A percentile compares a stretch with the other conserved stretches of the same genome.
Evolutionary conservation across 2,329 filamentous ascomycete species (phyloP).

Genomic region (Fusarium succisae): DNA sequence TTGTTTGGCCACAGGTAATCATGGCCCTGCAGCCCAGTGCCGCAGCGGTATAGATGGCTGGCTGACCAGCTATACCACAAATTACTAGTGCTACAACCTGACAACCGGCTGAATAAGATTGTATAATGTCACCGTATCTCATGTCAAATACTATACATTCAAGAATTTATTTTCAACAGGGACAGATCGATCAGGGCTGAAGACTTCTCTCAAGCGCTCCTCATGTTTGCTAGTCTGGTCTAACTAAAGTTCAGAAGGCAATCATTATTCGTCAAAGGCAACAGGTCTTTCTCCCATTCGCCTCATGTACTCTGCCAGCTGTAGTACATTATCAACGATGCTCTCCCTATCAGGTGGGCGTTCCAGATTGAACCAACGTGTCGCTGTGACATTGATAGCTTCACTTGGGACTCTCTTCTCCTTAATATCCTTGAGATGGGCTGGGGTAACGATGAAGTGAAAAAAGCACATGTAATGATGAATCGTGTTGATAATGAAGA

Average conservation of each 20-base stretch:
- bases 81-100: too few relatives aligned
- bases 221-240: background rate
- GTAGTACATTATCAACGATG: background rate
- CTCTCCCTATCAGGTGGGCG: background rate
- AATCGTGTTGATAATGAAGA: fast-evolving
- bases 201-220: background rate
- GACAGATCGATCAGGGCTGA: fast-evolving
- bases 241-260: background rate
- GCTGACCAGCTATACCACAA: too few relatives aligned
- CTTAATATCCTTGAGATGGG: background rate
- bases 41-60: too few relatives aligned
- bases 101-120: background rate
- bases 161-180: fast-evolving
- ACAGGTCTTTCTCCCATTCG: too few relatives aligned
- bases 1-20: too few relatives aligned
- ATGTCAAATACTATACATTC: background rate
- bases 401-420: background rate
- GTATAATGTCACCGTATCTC: background rate
- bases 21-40: too few relatives aligned
- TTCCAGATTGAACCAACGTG: background rate
- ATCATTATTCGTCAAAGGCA: background rate
- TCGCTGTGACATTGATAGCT: background rate
- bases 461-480: background rate
- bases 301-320: background rate
- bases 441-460: background rate